Evolutionary conservation across 768 basidiomycete genomes (phyloP), one percentile per base, ranked within the genome.

Genomic region (Trametes cubensis): DNA sequence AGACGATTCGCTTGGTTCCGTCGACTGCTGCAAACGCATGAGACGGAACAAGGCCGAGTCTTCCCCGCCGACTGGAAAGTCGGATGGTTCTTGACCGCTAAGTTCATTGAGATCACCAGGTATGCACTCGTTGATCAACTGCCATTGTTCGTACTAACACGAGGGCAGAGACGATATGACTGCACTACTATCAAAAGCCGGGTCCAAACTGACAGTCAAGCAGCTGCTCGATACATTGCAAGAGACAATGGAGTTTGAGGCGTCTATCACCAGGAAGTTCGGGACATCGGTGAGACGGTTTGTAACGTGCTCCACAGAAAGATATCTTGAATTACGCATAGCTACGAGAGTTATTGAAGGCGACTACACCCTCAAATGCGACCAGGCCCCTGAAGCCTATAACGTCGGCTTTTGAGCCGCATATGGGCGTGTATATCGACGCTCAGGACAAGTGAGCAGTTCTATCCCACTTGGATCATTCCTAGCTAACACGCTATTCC

Each of bases 1-100:
- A 80, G 97, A 17, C 85, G 97, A 44, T 98, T 94, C 67, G 93
- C 95, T 4, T 99, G 95, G 95, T 98, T 98, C 76, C 81, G 90
- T 21, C 84, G 95, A 28, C 74, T 95, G 30, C 76, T 99, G 21
- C 86, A 88, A 60, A 86, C 84, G 6, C 92, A 97, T 72, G 95
- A 98, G 67, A 82, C 91, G 8, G 95, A 97, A 67, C 87, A 90
- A 63, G 89, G 89, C 0, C 79, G 84, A 15, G 83, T 92, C 1
- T 97, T 98, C 72, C 94, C 97, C 4, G 71, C 81, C 0, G 84
- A 86, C 45, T 99, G 97, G 97, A 87, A 80, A 60, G 90, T 95
- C 30, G 88, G 86, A 2, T 90, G 92, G 83, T 80, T 86, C 73
- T 77, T 99, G 41, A 80, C 90, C 34, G 83, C 88, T 15, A 92